Evolutionary conservation across 2,329 filamentous ascomycete genomes (phyloP), one percentile per base, ranked within the genome.

Genomic region (Coniochaeta hoffmannii): DNA sequence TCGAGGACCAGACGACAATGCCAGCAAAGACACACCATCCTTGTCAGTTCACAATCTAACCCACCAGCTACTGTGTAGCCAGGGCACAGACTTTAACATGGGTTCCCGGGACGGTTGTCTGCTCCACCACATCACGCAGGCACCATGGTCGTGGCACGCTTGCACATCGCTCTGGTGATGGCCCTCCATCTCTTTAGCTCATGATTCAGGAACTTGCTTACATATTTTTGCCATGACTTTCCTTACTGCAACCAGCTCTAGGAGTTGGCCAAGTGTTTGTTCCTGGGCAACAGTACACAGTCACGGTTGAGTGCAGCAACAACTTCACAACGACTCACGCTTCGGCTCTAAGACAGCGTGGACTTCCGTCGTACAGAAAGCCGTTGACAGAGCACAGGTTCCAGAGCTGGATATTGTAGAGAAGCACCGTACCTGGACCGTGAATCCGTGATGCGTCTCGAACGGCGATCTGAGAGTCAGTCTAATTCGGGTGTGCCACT

Each of bases 1-100:
- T 65, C 62, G 59, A 65, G 62, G 61, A 59, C 61, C n/a, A 59
- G 60, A 56, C 58, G 50, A 54, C 61, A 63, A 63, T 63, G 62
- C 61, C 58, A 64, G 60, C 60, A 60, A 61, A 53, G 50, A n/a
- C 19, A 51, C 26, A 26, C 53, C 59, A 59, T 61, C 63, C 62
- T 55, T 55, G 58, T 58, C 57, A 53, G 55, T 53, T 55, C 58
- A 58, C 36, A 56, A 55, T 58, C 58, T 56, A 55, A 54, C 19
- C 26, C 17, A 46, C 36, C 31, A n/a, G n/a, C n/a, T n/a, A n/a
- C n/a, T n/a, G n/a, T n/a, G n/a, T 34, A 54, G 38, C 55, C 59
- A 57, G 62, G 61, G 62, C 60, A 62, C 61, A 61, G 60, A 63
- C 59, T 26, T 15, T 4, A 11, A 56, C 53, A 54, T 56, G 56